Evolutionary conservation across 495 filamentous ascomycete species (phyloP).

Genomic region (Parmelia sp.): DNA sequence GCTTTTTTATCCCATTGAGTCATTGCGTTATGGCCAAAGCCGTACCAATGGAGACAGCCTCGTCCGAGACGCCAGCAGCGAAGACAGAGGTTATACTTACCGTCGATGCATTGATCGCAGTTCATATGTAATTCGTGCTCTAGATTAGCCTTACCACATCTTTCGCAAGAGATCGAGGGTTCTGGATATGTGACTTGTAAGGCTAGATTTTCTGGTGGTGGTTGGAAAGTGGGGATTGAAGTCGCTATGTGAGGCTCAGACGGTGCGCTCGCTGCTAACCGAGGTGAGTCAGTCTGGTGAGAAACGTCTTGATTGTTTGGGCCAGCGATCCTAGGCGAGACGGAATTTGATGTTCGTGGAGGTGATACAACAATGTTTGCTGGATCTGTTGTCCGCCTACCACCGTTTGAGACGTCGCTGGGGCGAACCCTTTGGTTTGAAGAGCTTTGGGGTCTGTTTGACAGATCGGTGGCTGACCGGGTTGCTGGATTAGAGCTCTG

Average conservation of each 20-base stretch:
- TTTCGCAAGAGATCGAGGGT: conserved; percentile 63
- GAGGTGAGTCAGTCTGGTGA: conserved; percentile 1
- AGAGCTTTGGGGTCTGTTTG: conserved; percentile 36
- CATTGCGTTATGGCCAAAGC: conserved; percentile 61
- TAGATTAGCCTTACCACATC: conserved; percentile 60
- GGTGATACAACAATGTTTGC: conserved; percentile 6
- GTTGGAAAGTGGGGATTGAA: conserved; percentile 4
- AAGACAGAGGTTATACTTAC: conserved; percentile 68
- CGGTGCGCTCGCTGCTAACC: not conserved
- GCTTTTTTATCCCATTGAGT: conserved; percentile 44
- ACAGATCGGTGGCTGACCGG: conserved; percentile 56
- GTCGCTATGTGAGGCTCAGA: conserved; percentile 1
- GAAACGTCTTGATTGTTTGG: not conserved
- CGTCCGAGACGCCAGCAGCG: conserved; percentile 66
- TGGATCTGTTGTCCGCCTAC: conserved; percentile 45
- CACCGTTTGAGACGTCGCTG: conserved; percentile 23
- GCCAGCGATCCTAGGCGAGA: not conserved
- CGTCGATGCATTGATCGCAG: conserved; percentile 62
- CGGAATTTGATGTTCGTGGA: not conserved
- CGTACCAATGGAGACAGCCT: conserved; percentile 74
- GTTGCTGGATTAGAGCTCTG: conserved; percentile 34
- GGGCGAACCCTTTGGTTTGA: conserved; percentile 20
- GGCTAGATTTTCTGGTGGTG: conserved; percentile 2
- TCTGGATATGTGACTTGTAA: conserved; percentile 46
- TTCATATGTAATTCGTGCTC: conserved; percentile 78